Evolutionary conservation across 2,329 filamentous ascomycete genomes (phyloP), one percentile per base, ranked within the genome.

Genomic region (Trichoderma breve): DNA sequence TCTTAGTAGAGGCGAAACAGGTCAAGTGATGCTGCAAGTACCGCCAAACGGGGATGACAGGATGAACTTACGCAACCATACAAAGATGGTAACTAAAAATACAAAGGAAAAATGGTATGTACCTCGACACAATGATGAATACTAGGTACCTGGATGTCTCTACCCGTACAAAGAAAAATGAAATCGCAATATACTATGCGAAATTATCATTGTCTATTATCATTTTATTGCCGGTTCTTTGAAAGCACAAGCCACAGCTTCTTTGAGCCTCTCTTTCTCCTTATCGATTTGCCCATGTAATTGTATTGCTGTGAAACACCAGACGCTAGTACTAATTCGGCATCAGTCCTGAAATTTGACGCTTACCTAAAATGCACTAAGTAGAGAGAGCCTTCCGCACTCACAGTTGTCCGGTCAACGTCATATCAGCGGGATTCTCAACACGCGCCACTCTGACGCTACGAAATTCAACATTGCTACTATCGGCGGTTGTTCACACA

Each of bases 11-110:
- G 57, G 26, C 62, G 36, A 64, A 24, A 43, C 53, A 32, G 65
- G 65, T 68, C 65, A 68, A 68, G 55, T 60, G 65, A 68, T 39
- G 28, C 18, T 39, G 26, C 65, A 43, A 68, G 26, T 30, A 43
- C 24, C 26, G 36, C 28, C 55, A 63, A 47, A 63, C 15, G 7
- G 62, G 62, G 39, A 30, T 47, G 24, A 39, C 55, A 32, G 30
- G 15, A 18, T 11, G 9, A 34, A 14, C 24, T 28, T 57, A 24
- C 47, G 47, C 47, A 53, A 53, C 21, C 47, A 53, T 53, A 12
- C 21, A 24, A 53, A 53, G 47, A 53, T 53, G 47, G 21, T 21
- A 24, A 14, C 21, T 24, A 53, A 53, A 12, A 24, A 24, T 12
- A 51, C 43, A 51, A 53, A 53, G 12, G 47, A 24, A 53, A 21